Base-by-base conservation (phyloP, 192 early-diverging fungal genomes). In the Coemansia sp. region DNA sequence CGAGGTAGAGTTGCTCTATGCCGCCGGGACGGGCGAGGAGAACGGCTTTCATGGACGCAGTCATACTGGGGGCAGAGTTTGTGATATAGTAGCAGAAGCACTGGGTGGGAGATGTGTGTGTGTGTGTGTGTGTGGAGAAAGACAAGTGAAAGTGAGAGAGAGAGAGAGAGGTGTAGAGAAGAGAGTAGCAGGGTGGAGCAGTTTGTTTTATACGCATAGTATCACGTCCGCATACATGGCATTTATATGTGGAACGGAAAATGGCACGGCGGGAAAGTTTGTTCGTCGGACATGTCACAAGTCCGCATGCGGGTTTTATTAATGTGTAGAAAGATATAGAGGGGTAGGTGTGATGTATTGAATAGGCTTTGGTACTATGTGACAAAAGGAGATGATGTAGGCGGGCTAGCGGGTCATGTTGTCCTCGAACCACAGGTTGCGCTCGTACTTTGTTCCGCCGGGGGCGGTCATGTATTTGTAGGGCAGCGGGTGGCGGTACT, bases 401-500 rank as follows among this genome's bases (percentile, higher is more conserved):
- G 27, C 43, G 11, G 13, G 14, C 22, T 55, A 67, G 59, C 53
- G 57, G 8, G 63, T 62, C 69, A 64, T 67, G 44, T 72, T 72
- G 59, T 78, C 75, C 47, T 78, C 75, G 64, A 71, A 78, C 75
- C 75, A 78, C 59, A 55, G 55, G 66, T 78, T 78, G 75, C 75
- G 75, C 62, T 78, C 75, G 65, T 78, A 78, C 33, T 78, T 78
- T 64, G 75, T 64, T 53, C 75, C 75, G 43, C 75, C 75, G 4
- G 75, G 75, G 21, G 75, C 75, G 0, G 75, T 78, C 57, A 66
- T 71, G 37, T 72, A 84, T 59, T 84, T 87, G 78, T 94, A 95
- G 19, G 93, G 93, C 69, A 86, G 79, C 41, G 90, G 91, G 68
- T 95, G 92, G 62, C 69, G 66, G 71, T 87, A 87, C 43, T 86